These are phyloP conservation scores for Penicillium fuscoglaucum DNA, from an alignment of 2,329 filamentous ascomycete genomes.

Conservation along the genomic window DNA sequence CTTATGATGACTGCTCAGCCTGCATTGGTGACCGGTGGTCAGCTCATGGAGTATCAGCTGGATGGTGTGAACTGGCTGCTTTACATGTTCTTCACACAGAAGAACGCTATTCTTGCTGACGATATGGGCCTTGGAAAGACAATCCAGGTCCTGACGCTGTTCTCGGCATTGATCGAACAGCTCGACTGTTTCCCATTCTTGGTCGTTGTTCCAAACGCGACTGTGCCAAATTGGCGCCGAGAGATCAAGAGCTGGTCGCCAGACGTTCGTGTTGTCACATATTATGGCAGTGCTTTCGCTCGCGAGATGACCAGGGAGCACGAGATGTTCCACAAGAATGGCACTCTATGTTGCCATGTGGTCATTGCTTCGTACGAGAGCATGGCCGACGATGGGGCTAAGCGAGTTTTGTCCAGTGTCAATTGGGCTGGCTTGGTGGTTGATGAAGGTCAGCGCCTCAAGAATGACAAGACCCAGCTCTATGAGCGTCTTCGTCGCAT, in stretches of 20 bases:
- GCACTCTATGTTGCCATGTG: conserved; percentile 79
- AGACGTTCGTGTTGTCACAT: conserved; percentile 82
- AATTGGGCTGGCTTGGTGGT: conserved; percentile 87
- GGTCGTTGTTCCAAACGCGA: conserved; percentile 90
- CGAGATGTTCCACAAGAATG: conserved; percentile 72
- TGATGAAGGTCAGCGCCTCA: conserved; percentile 92
- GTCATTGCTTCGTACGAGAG: conserved; percentile 96
- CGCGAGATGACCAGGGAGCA: conserved; percentile 76
- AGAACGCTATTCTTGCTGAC: conserved; percentile 89
- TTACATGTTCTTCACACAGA: conserved; percentile 78
- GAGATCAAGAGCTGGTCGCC: conserved; percentile 95
- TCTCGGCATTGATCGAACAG: conserved; percentile 70
- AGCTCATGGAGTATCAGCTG: conserved; percentile 90
- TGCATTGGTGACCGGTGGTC: conserved; percentile 68
- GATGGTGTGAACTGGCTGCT: conserved; percentile 95
- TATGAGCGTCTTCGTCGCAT: conserved; percentile 73
- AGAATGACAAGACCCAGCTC: conserved; percentile 83
- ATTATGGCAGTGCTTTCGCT: conserved; percentile 74
- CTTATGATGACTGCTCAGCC: conserved; percentile 73
- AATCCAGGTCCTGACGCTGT: conserved; percentile 82
- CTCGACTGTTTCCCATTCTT: conserved; percentile 85
- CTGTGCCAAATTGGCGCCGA: conserved; percentile 94
- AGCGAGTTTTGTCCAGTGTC: conserved; percentile 65
- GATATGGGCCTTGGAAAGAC: conserved; percentile 99
- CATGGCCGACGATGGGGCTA: conserved; percentile 70